Base-by-base conservation (phyloP, 1,139 yeast species). In the Meyerozyma guilliermondii region DNA sequence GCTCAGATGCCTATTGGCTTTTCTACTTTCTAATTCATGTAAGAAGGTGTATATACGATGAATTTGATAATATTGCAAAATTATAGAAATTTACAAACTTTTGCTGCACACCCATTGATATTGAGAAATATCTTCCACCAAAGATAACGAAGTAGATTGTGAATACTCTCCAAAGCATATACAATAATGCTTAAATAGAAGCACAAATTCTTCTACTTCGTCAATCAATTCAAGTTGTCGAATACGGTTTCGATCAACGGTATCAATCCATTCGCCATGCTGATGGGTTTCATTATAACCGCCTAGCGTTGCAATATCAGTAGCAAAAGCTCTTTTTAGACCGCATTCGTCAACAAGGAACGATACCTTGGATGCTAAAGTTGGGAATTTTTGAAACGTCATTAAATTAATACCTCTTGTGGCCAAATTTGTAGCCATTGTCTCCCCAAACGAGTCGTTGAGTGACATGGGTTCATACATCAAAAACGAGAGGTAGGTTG, bases 381-480 rank as follows among this genome's bases (percentile, higher is more conserved):
- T 60, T 4, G 77, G 73, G 41, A 58, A 68, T 41, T 59, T 60
- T 31, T 58, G 54, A 47, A 72, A 68, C 0, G 71, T 66, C 7
- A 89, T 87, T 63, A 92, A 67, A 40, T 79, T 73, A n/a, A 92
- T 76, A 2, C 95, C 95, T 43, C 96, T 64, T 41, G 71, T 56
- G 24, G 77, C 71, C 40, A 92, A 66, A 58, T 92, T 92, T 40
- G 74, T 76, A 16, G 78, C 70, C 98, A 92, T 92, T 9, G 91
- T 86, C 2, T 63, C 59, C 1, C 98, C 98, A 65, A 91, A 92
- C 26, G 80, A 68, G 55, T 85, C 95, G 39, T 68, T 63, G 6
- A 80, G 72, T 0, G 88, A 83, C 59, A 91, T 80, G 1, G 98
- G 98, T 50, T 92, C 98, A 62, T 92, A 92, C 1, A 89, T 71